Base-by-base conservation (phyloP, 2,329 filamentous ascomycete species). In the Colletotrichum somersetense region DNA sequence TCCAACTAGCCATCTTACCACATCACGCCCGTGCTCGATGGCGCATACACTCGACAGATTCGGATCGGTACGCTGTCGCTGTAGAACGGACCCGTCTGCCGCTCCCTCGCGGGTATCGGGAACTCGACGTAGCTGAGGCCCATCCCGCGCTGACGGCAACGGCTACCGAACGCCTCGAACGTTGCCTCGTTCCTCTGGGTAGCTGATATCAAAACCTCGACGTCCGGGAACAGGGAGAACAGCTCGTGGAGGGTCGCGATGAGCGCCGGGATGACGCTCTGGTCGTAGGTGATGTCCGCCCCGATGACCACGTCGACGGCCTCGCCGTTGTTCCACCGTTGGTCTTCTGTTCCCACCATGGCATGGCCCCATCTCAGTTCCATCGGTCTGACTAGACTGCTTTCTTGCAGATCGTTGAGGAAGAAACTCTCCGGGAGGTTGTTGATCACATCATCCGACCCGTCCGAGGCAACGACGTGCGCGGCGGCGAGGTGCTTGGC, bases 281-380 rank as follows among this genome's bases (percentile, higher is more conserved):
- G 85, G 78, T 96, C 92, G 80, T 95, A 96, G 0, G 92, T 95
- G 80, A 96, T 88, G 79, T 96, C 93, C 44, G 93, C 92, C 5
- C 92, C 93, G 38, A 96, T 81, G 2, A 95, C 87, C 5, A 93
- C 81, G 78, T 95, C 91, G 56, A 89, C 79, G 2, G 78, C 75
- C 5, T 78, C 77, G 23, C 84, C 84, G 26, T 82, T 82, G 74
- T 86, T 85, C 87, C 87, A 88, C 57, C 80, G 79, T 64, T 84
- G 77, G 65, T 90, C 86, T 79, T 91, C 91, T 0, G 86, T 88
- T 5, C 87, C 88, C 59, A 89, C 80, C 5, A 91, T 79, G 0
- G 87, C 86, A 73, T 88, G 84, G 0, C 92, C 92, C 91, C 92
- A 94, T 78, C 86, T 86, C 42, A 93, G 78, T 4, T 91, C 85